phyloP scores from a whole-genome alignment of 2,329 filamentous ascomycete genomes.

The Clathrospora elynae region DNA sequence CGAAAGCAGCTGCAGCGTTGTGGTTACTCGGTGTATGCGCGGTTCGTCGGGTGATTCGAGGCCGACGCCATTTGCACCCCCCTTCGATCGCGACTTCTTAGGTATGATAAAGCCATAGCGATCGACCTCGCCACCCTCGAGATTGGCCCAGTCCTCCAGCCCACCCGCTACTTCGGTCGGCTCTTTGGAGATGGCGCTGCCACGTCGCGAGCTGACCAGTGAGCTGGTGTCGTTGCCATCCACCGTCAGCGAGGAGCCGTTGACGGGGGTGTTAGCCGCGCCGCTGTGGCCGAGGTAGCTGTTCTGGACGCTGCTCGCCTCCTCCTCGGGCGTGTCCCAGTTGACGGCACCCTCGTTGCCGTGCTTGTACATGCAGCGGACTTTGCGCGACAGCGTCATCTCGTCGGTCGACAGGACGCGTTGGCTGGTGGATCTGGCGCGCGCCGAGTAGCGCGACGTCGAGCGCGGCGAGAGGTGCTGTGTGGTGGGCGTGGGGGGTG shows the following conservation, averaged over 20 bases:
- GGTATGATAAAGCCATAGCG: slow-evolving; percentile 68
- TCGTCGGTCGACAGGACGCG: slow-evolving; percentile 67
- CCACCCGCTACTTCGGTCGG: slow-evolving; percentile 65
- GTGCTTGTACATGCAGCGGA: slow-evolving; percentile 67
- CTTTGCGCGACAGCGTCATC: slow-evolving; percentile 65
- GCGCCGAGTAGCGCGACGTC: slow-evolving; percentile 44
- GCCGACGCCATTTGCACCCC: slow-evolving; percentile 30
- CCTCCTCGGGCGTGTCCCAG: slow-evolving; percentile 44
- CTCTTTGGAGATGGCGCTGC: slow-evolving; percentile 53
- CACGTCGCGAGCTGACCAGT: slow-evolving; percentile 35
- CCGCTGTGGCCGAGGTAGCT: slow-evolving; percentile 36
- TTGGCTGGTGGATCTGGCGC: slow-evolving; percentile 43
- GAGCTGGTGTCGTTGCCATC: slow-evolving; percentile 37
- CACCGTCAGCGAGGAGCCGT: slow-evolving; percentile 37
- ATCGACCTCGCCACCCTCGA: slow-evolving; percentile 64
- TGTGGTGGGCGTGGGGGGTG: slow-evolving; percentile 32
- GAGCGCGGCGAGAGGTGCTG: slow-evolving; percentile 39
- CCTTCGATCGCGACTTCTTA: slow-evolving; percentile 45
- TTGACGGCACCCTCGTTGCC: slow-evolving; percentile 61
- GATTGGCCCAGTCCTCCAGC: slow-evolving; percentile 68
- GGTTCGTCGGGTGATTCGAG: slow-evolving; percentile 42
- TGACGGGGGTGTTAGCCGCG: slow-evolving; percentile 26
- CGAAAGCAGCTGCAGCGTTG: slow-evolving; percentile 61
- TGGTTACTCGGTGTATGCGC: slow-evolving; percentile 63
- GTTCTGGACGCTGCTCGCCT: slow-evolving; percentile 22